phyloP scores from a whole-genome alignment of 2,329 filamentous ascomycete genomes.

The Plenodomus tracheiphilus region DNA sequence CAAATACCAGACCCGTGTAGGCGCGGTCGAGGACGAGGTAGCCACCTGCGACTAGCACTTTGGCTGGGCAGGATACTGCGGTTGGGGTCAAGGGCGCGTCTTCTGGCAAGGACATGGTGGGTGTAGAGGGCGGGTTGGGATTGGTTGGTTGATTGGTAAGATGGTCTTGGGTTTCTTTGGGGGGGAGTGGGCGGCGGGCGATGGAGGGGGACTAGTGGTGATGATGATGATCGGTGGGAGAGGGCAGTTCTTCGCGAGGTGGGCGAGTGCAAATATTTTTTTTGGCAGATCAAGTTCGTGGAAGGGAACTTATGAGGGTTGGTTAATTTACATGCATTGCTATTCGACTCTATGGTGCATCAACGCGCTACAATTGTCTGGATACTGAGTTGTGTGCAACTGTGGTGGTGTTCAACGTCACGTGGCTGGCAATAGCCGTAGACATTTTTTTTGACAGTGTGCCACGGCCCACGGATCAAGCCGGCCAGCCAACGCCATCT shows the following conservation, averaged over 20 bases:
- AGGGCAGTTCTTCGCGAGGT: conserved; percentile 19
- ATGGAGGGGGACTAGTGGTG: conserved; percentile 16
- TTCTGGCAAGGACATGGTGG: conserved; percentile 13
- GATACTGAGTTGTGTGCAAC: not conserved
- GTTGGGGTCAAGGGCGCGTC: conserved; percentile 24
- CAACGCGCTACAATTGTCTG: too few species aligned
- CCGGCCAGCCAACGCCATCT: not conserved
- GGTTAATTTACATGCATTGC: too few species aligned
- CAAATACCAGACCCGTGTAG: conserved; percentile 75
- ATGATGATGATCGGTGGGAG: conserved; percentile 15
- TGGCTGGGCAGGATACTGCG: conserved; percentile 85
- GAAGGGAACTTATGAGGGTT: too few species aligned
- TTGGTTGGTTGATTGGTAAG: conserved; percentile 18
- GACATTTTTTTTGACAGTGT: not conserved
- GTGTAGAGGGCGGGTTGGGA: conserved; percentile 12
- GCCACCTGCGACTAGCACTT: conserved; percentile 91
- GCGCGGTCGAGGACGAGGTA: conserved; percentile 90
- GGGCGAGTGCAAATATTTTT: not conserved
- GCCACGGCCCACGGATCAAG: not conserved
- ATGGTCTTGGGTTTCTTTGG: conserved; percentile 2
- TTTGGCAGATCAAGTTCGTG: too few species aligned
- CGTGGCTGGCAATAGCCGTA: conserved; percentile 7
- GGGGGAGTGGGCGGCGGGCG: conserved; percentile 9
- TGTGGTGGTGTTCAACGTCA: conserved; percentile 3
- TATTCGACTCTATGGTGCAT: too few species aligned